phyloP scores from a whole-genome alignment of 768 basidiomycete species.

The Mycena olivaceomarginata region DNA sequence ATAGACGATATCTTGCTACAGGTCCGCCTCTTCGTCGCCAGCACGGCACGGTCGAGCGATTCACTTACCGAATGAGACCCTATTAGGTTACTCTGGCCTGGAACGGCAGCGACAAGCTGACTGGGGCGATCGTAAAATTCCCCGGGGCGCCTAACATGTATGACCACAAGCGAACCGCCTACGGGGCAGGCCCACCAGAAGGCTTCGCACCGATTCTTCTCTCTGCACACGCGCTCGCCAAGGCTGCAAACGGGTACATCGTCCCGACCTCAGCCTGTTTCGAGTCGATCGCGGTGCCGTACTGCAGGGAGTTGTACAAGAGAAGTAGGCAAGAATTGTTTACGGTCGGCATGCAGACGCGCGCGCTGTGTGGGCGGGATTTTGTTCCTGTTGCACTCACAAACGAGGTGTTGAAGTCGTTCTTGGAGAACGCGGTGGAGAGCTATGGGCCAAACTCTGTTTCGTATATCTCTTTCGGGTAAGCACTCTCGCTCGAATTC shows the following conservation, averaged over 20 bases:
- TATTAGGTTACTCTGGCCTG: slow-evolving; percentile 11
- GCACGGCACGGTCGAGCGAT: background rate
- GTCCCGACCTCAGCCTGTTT: background rate
- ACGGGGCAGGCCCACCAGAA: background rate
- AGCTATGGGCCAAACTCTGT: slow-evolving; percentile 33
- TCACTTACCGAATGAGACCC: too few species aligned
- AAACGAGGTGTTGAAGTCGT: slow-evolving; percentile 13
- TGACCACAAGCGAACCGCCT: slow-evolving; percentile 30
- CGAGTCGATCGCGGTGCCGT: slow-evolving; percentile 25
- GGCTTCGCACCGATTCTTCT: background rate
- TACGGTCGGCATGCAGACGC: slow-evolving; percentile 23
- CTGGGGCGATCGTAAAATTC: background rate
- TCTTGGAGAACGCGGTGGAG: slow-evolving; percentile 18
- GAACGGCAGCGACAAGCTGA: slow-evolving; percentile 31
- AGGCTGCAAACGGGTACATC: slow-evolving; percentile 25
- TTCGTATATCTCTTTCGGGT: slow-evolving; percentile 41
- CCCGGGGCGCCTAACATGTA: slow-evolving; percentile 40
- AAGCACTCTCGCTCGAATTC: background rate
- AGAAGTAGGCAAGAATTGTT: slow-evolving; percentile 16
- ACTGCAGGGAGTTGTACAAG: background rate
- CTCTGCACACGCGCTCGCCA: slow-evolving; percentile 10
- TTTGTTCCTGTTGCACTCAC: background rate
- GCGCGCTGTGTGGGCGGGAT: background rate
- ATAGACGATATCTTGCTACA: slow-evolving; percentile 18
- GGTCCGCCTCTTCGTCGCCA: background rate